phyloP scores from a whole-genome alignment of 2,329 filamentous ascomycete genomes.

The Magnaporthiopsis rhizophila region DNA sequence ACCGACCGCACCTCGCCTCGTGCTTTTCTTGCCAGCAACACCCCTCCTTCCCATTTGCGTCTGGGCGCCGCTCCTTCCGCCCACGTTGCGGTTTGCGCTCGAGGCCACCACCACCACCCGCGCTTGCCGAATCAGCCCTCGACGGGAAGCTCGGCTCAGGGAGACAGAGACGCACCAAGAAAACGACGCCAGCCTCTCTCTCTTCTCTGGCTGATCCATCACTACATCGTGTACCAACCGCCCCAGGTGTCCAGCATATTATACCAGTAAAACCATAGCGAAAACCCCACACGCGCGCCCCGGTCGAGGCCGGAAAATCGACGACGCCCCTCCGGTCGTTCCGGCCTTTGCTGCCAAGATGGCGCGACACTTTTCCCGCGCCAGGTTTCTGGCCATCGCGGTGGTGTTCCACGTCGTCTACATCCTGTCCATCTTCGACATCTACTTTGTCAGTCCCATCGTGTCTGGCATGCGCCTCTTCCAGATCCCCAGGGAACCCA shows the following conservation, averaged over 20 bases:
- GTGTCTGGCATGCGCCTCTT: conserved; percentile 91
- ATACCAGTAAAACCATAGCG: neutral
- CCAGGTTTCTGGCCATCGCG: conserved; percentile 80
- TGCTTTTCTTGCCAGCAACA: neutral
- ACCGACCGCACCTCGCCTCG: neutral
- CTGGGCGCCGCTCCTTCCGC: neutral
- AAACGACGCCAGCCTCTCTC: neutral
- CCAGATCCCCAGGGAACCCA: conserved; percentile 52
- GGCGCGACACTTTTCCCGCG: conserved; percentile 34
- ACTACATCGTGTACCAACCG: neutral
- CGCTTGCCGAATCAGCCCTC: neutral
- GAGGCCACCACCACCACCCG: neutral
- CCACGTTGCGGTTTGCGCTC: neutral
- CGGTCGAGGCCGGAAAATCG: neutral
- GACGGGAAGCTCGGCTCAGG: neutral
- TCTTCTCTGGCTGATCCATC: neutral
- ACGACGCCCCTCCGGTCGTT: neutral
- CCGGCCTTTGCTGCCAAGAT: neutral
- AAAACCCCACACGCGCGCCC: neutral
- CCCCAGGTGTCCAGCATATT: too few relatives aligned
- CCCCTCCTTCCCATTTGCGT: neutral
- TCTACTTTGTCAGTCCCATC: conserved; percentile 97
- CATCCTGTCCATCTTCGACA: conserved; percentile 93
- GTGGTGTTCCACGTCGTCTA: conserved; percentile 91
- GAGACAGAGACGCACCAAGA: neutral